phyloP scores from a whole-genome alignment of 371 early-diverging fungal genomes.

The Gilbertella persicaria region DNA sequence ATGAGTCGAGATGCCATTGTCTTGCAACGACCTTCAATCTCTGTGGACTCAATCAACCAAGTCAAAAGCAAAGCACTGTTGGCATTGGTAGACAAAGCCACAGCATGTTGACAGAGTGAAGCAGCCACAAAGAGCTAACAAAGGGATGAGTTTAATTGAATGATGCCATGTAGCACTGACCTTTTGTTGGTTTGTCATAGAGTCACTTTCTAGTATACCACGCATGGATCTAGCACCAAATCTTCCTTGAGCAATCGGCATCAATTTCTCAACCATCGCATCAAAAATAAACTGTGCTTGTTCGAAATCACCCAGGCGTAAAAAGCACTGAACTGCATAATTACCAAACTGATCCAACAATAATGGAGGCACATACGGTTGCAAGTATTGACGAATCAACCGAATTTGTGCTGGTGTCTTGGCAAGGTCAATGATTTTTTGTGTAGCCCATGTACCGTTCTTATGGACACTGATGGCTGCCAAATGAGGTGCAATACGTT shows the following conservation, averaged over 20 bases:
- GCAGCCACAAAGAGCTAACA: constrained; percentile 80
- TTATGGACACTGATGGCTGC: constrained; percentile 87
- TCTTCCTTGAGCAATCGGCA: constrained; percentile 77
- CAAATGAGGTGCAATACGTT: constrained; percentile 69
- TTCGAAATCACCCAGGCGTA: constrained; percentile 58
- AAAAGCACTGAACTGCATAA: constrained; percentile 89
- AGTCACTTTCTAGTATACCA: constrained; percentile 78
- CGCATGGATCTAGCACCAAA: constrained; percentile 89
- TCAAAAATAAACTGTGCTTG: constrained; percentile 85
- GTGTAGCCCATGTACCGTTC: constrained; percentile 94
- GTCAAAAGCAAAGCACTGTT: constrained; percentile 91
- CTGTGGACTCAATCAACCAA: constrained; percentile 91
- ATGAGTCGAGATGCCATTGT: constrained; percentile 71
- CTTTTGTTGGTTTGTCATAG: constrained; percentile 49
- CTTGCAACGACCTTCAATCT: constrained; percentile 24
- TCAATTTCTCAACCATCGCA: constrained; percentile 74
- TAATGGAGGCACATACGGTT: constrained; percentile 74
- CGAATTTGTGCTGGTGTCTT: constrained; percentile 63
- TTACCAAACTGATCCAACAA: constrained; percentile 92
- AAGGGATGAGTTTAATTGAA: background rate
- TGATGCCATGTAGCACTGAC: constrained; percentile 13
- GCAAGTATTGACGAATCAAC: constrained; percentile 46
- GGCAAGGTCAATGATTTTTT: constrained; percentile 84
- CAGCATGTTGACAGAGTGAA: constrained; percentile 79
- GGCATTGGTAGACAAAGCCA: constrained; percentile 81